These are phyloP conservation scores for Komagataella pseudopastoris DNA, from an alignment of 805 yeast species.

Conservation along the genomic window DNA sequence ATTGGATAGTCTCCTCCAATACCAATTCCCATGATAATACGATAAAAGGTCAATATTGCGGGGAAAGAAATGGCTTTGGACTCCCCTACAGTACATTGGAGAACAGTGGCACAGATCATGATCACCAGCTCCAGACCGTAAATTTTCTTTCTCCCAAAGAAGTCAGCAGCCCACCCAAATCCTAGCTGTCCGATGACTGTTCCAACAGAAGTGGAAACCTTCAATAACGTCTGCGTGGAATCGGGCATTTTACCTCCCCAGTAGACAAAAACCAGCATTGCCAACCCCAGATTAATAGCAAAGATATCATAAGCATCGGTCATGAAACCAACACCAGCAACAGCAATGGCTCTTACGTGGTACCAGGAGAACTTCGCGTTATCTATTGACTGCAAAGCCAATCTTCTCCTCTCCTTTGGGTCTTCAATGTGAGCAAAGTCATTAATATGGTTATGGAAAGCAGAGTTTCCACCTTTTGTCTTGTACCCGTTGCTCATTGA, in stretches of 20 bases:
- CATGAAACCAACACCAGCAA: constrained; percentile 77
- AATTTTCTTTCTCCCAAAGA: constrained; percentile 62
- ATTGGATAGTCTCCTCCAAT: constrained; percentile 87
- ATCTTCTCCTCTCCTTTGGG: constrained; percentile 45
- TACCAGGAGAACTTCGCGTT: constrained; percentile 47
- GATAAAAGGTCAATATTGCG: constrained; percentile 53
- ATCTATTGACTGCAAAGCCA: constrained; percentile 46
- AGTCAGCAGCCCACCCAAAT: constrained; percentile 64
- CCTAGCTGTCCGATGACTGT: constrained; percentile 72
- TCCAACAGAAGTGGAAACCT: constrained; percentile 79
- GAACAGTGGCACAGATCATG: constrained; percentile 56
- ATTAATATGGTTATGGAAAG: constrained; percentile 40
- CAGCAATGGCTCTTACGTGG: constrained; percentile 39
- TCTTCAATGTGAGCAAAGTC: constrained; percentile 43
- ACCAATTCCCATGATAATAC: constrained; percentile 79
- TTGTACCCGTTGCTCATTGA: neutral
- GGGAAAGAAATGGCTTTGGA: constrained; percentile 55
- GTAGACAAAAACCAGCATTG: constrained; percentile 59
- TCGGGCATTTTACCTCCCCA: constrained; percentile 48
- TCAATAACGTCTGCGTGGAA: constrained; percentile 53
- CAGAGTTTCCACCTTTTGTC: constrained; percentile 36
- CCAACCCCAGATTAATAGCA: constrained; percentile 60
- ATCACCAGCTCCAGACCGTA: constrained; percentile 69
- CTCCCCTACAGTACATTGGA: constrained; percentile 52
- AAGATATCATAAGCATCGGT: constrained; percentile 79